Conservation (phyloP, 176 grass and related monocot genomes). For the Hyparrhenia diplandra region DNA sequence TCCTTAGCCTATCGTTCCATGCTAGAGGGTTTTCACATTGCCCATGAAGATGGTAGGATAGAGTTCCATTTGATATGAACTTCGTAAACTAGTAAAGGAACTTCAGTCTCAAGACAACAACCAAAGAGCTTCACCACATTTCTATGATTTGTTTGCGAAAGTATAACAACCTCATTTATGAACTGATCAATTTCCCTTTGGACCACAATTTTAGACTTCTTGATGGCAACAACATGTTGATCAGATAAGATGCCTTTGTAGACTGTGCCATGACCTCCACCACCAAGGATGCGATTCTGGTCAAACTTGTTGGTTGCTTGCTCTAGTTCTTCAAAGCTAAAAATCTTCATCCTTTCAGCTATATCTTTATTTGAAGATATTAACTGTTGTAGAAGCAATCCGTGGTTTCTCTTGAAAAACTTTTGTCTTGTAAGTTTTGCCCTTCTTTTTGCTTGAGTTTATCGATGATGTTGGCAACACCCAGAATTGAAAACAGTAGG, state of each 20-base stretch:
- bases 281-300: constrained; percentile 32
- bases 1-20: constrained; percentile 43
- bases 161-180: constrained; percentile 58
- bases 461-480: not conserved
- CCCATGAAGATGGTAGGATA: constrained; percentile 29
- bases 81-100: constrained; percentile 49
- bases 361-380: constrained; percentile 41
- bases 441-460: constrained; percentile 27
- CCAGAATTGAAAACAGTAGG: constrained; percentile 10
- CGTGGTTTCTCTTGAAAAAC: constrained; percentile 45
- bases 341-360: constrained; percentile 37
- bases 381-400: constrained; percentile 39
- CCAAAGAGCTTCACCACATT: constrained; percentile 46
- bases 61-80: constrained; percentile 47
- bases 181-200: constrained; percentile 46
- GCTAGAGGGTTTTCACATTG: not conserved
- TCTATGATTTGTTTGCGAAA: constrained; percentile 48
- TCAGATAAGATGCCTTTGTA: constrained; percentile 46
- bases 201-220: constrained; percentile 39
- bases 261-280: constrained; percentile 29
- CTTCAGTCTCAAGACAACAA: constrained; percentile 32
- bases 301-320: constrained; percentile 51
- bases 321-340: constrained; percentile 41
- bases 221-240: constrained; percentile 45
- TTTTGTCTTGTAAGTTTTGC: constrained; percentile 14